phyloP scores from a whole-genome alignment of 768 basidiomycete genomes.

The Agaricus sinodeliciosus region DNA sequence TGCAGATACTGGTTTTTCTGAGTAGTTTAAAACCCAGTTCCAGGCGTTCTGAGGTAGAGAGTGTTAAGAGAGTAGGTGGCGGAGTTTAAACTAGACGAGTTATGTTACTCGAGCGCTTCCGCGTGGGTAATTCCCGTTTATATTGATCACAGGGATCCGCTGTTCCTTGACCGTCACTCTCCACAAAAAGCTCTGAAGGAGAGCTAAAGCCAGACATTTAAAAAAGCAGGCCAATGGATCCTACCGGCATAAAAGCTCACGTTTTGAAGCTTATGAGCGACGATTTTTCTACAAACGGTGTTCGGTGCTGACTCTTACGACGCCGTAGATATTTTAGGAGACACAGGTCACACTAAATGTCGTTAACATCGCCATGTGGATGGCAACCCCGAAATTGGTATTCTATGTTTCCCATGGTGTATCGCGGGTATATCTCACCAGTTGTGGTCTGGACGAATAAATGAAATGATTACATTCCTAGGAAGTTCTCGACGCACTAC shows the following conservation, averaged over 20 bases:
- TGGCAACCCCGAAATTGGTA: slow-evolving; percentile 9
- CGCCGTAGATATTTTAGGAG: slow-evolving; percentile 12
- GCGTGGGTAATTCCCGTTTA: slow-evolving; percentile 37
- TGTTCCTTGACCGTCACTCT: slow-evolving; percentile 11
- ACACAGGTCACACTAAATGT: slow-evolving; percentile 12
- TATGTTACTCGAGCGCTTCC: slow-evolving; percentile 39
- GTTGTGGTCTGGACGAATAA: slow-evolving; percentile 1
- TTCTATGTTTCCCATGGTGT: slow-evolving; percentile 7
- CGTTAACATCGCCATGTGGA: slow-evolving; percentile 11
- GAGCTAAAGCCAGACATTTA: background rate
- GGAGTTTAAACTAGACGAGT: slow-evolving; percentile 38
- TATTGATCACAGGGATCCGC: slow-evolving; percentile 14
- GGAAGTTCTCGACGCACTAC: too few relatives aligned
- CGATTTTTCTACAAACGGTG: slow-evolving; percentile 6
- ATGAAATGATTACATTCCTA: too few relatives aligned
- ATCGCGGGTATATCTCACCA: background rate
- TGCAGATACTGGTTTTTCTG: slow-evolving; percentile 28
- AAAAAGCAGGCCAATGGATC: background rate
- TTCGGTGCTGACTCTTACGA: slow-evolving; percentile 9
- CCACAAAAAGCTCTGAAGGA: slow-evolving; percentile 13
- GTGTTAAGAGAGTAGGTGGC: slow-evolving; percentile 36
- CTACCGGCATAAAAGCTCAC: background rate
- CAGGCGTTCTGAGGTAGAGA: slow-evolving; percentile 34
- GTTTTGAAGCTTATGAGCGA: background rate
- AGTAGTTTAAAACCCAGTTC: slow-evolving; percentile 26